Percentiles rank a stretch among this genome's conserved stretches.
Conservation (phyloP, 1,284 basidiomycete species). For the Ceratobasidium sp. region DNA sequence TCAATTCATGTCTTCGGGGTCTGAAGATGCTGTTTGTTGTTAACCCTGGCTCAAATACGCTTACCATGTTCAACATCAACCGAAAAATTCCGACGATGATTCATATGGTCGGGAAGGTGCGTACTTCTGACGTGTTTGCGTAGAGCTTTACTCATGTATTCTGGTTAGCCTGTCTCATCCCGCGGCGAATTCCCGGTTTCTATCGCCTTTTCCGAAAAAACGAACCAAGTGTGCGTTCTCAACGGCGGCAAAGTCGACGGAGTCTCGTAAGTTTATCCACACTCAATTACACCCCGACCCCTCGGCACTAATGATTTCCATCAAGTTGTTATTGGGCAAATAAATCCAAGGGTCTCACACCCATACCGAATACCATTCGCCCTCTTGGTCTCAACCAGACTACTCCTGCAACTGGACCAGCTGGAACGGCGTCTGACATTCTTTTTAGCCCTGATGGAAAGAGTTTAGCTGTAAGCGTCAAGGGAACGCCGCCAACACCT, state of each 20-base stretch:
- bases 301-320: background rate
- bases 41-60: conserved; percentile 62
- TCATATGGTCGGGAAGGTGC: conserved; percentile 54
- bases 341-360: conserved; percentile 56
- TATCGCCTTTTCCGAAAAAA: conserved; percentile 57
- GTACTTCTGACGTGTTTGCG: conserved; percentile 54
- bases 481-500: conserved; percentile 58
- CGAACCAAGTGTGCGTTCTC: conserved; percentile 58
- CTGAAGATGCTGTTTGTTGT: conserved; percentile 58
- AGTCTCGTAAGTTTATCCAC: conserved; percentile 55
- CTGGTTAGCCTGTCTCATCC: conserved; percentile 6
- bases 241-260: conserved; percentile 63
- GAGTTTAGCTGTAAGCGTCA: conserved; percentile 59
- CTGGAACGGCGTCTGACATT: conserved; percentile 59
- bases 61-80: conserved; percentile 61
- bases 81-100: conserved; percentile 57
- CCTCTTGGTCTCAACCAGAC: conserved; percentile 60
- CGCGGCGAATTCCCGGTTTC: conserved; percentile 64
- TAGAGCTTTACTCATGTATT: background rate
- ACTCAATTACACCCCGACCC: too few species aligned
- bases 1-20: too few species aligned
- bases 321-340: conserved; percentile 60
- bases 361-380: conserved; percentile 57
- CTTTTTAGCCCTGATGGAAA: conserved; percentile 60
- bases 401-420: conserved; percentile 55